These are phyloP conservation scores for Kazachstania viticola DNA, from an alignment of 805 yeast genomes.

Conservation along the genomic window DNA sequence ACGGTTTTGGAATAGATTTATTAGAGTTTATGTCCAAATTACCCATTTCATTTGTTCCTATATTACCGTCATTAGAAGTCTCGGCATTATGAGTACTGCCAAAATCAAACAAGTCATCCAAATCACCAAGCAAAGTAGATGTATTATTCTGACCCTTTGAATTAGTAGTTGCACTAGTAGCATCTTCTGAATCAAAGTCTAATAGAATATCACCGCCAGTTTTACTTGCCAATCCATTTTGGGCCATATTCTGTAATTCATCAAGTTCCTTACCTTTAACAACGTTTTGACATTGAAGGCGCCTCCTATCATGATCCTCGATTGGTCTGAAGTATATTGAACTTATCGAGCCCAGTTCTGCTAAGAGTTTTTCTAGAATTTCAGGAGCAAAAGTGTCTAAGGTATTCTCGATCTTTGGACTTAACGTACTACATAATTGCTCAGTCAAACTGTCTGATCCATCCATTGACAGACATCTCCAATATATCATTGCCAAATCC, in stretches of 20 bases:
- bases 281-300: conserved; percentile 25
- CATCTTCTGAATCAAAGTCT: conserved; percentile 69
- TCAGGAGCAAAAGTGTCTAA: conserved; percentile 60
- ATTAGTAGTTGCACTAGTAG: too few species aligned
- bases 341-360: conserved; percentile 74
- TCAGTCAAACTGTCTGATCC: conserved; percentile 18
- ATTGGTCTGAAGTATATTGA: conserved; percentile 86
- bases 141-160: conserved; percentile 17
- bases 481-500: conserved; percentile 68
- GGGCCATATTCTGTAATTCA: conserved; percentile 69
- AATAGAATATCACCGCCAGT: conserved; percentile 69
- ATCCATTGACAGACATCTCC: conserved; percentile 57
- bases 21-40: conserved; percentile 2
- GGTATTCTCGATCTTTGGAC: conserved; percentile 64
- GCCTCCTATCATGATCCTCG: conserved; percentile 37
- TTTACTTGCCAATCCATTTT: conserved; percentile 55
- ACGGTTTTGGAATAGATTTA: neutral
- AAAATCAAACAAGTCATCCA: conserved; percentile 56
- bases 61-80: neutral
- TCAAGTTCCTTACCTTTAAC: conserved; percentile 48
- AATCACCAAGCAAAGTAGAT: conserved; percentile 46
- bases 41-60: neutral
- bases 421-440: conserved; percentile 27
- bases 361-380: conserved; percentile 53
- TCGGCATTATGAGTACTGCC: conserved; percentile 12